Evolutionary conservation across 441 rosid genomes (phyloP).

Genomic region (Mallotus repandus): DNA sequence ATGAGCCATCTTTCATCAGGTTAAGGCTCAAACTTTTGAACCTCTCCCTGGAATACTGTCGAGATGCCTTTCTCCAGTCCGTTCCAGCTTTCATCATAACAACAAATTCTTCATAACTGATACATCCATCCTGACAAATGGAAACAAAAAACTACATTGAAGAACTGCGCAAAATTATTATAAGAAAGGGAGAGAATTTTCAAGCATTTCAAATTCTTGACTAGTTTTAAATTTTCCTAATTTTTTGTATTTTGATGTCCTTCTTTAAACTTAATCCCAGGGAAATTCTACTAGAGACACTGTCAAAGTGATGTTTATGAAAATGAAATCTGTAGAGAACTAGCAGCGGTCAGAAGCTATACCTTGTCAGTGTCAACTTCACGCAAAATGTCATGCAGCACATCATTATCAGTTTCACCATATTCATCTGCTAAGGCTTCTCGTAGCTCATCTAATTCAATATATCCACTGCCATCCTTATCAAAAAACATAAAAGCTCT

Average conservation of each 20-base stretch:
- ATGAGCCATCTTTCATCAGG: conserved; percentile 93
- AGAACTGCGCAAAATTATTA: not conserved
- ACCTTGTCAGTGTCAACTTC: conserved; percentile 98
- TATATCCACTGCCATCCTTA: conserved; percentile 73
- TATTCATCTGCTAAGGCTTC: conserved; percentile 74
- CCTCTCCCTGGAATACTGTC: conserved; percentile 97
- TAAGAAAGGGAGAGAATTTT: not conserved
- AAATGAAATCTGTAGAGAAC: not conserved
- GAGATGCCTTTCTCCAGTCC: conserved; percentile 97
- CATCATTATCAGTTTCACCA: conserved; percentile 61
- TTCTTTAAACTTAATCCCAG: not conserved
- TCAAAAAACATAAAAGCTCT: conserved; percentile 92
- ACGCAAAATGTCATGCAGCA: conserved; percentile 74
- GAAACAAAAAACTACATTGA: not conserved
- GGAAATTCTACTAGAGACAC: not conserved
- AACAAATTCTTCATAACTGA: conserved; percentile 91
- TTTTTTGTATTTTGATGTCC: not conserved
- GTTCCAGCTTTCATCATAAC: conserved; percentile 98
- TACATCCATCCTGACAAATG: conserved; percentile 65
- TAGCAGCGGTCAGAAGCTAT: conserved; percentile 19
- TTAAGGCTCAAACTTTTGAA: conserved; percentile 93
- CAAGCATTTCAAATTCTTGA: not conserved
- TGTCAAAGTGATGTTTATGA: not conserved
- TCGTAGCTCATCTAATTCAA: conserved; percentile 69
- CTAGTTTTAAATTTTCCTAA: not conserved